A percentile compares a stretch with the other conserved stretches of the same genome.
phyloP scores from a whole-genome alignment of 176 grass and related monocot genomes.

The Typha latifolia region DNA sequence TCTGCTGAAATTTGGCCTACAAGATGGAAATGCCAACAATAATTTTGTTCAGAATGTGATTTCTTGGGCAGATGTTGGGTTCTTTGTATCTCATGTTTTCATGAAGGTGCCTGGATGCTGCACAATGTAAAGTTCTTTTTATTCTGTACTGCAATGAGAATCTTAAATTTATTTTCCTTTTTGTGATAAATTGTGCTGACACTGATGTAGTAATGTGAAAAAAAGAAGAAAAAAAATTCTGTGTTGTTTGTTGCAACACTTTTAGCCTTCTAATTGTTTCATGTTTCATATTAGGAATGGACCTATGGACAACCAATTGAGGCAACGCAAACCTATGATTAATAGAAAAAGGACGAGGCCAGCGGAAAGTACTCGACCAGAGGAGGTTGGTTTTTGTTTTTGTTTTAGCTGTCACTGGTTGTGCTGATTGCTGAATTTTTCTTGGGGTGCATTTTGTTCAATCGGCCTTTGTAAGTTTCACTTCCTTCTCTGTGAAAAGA shows the following conservation, averaged over 20 bases:
- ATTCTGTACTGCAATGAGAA: too few species aligned
- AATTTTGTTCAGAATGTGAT: slow-evolving; percentile 5
- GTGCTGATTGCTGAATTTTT: neutral
- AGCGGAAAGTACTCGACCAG: slow-evolving; percentile 63
- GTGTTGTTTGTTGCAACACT: neutral
- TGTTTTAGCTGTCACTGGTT: neutral
- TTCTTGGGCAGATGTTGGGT: slow-evolving; percentile 52
- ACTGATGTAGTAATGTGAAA: neutral
- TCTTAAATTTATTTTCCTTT: slow-evolving; percentile 1
- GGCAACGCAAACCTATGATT: slow-evolving; percentile 33
- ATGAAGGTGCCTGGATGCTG: slow-evolving; percentile 51
- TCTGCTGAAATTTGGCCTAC: slow-evolving; percentile 49
- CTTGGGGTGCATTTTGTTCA: neutral
- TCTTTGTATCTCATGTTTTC: slow-evolving; percentile 48
- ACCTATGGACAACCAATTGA: slow-evolving; percentile 79
- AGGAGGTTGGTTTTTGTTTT: slow-evolving; percentile 35
- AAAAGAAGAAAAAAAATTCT: too few species aligned
- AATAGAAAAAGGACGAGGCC: slow-evolving; percentile 44
- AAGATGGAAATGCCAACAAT: slow-evolving; percentile 23
- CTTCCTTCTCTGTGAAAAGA: too few species aligned
- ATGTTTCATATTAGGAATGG: slow-evolving; percentile 51
- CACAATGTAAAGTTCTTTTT: slow-evolving; percentile 52
- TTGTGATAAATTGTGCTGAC: neutral
- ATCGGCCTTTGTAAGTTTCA: neutral
- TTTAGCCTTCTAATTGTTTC: neutral